Percentiles rank a stretch among this genome's conserved stretches.
These are phyloP conservation scores for Apiotrichum sp. DNA, from an alignment of 1,284 basidiomycete species.

Conservation along the genomic window DNA sequence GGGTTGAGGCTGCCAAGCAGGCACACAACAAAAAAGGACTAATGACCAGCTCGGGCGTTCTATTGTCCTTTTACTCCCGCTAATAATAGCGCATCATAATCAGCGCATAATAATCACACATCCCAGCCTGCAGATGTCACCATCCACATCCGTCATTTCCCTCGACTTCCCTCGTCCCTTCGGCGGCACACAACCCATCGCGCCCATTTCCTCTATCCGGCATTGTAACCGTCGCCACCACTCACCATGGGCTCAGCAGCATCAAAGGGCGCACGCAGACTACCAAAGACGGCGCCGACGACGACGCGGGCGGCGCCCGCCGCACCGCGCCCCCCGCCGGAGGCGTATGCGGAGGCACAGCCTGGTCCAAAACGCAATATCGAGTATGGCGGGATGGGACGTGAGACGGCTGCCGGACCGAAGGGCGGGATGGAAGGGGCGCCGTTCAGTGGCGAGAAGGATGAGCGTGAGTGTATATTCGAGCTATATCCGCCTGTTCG, in stretches of 20 bases:
- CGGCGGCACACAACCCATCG: not conserved
- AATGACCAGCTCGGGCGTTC: not conserved
- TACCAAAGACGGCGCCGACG: slow-evolving; percentile 52
- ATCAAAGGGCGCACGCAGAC: slow-evolving; percentile 61
- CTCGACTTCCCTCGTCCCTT: not conserved
- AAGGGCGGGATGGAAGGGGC: not conserved
- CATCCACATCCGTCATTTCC: not conserved
- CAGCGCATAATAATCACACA: too few relatives aligned
- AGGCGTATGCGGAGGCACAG: slow-evolving; percentile 5
- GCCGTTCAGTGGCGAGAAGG: slow-evolving; percentile 42
- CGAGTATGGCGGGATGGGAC: not conserved
- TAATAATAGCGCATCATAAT: not conserved
- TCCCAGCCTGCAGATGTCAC: too few relatives aligned
- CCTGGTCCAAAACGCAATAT: not conserved
- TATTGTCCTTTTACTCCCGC: not conserved
- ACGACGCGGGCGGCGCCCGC: slow-evolving; percentile 4
- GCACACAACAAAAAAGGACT: too few relatives aligned
- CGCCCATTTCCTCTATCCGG: not conserved
- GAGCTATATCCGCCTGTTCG: not conserved
- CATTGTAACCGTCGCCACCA: not conserved
- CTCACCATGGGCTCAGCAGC: slow-evolving; percentile 59
- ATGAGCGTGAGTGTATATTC: slow-evolving; percentile 31
- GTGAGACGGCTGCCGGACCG: not conserved
- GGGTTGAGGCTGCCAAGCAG: too few relatives aligned
- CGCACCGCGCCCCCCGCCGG: slow-evolving; percentile 4